These are phyloP conservation scores for Lophiostoma macrostomum DNA, from an alignment of 495 filamentous ascomycete species.

Conservation along the genomic window DNA sequence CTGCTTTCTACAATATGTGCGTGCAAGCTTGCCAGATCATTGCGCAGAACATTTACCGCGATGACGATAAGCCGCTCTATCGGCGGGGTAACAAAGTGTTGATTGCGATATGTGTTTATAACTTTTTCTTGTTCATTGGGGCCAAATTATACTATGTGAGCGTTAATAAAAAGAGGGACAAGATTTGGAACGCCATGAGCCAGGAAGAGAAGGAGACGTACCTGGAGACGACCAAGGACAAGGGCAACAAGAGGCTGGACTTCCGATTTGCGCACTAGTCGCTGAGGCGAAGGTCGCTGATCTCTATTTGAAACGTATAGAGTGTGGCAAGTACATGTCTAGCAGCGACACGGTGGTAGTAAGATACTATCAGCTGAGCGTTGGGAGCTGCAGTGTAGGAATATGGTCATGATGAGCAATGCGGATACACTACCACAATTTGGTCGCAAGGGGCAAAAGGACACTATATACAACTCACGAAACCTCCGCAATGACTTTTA, in stretches of 20 bases:
- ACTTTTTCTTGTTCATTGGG: constrained; percentile 33
- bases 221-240: constrained; percentile 60
- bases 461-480: too few relatives aligned
- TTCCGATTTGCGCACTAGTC: not conserved
- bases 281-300: not conserved
- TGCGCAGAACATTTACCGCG: constrained; percentile 32
- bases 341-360: not conserved
- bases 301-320: not conserved
- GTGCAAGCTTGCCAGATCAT: constrained; percentile 40
- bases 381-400: too few relatives aligned
- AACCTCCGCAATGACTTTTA: too few relatives aligned
- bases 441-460: too few relatives aligned
- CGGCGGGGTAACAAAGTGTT: constrained; percentile 32
- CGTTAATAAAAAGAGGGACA: constrained; percentile 40
- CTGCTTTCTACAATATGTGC: constrained; percentile 56
- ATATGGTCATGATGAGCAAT: too few relatives aligned
- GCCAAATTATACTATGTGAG: constrained; percentile 32
- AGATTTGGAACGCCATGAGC: constrained; percentile 58
- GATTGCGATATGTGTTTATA: constrained; percentile 28
- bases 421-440: too few relatives aligned
- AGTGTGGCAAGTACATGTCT: not conserved
- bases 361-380: too few relatives aligned
- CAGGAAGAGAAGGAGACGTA: constrained; percentile 61
- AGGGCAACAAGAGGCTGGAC: constrained; percentile 66
- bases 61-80: constrained; percentile 36